These are phyloP conservation scores for Yarrowia yakushimensis DNA, from an alignment of 805 yeast species.

Conservation along the genomic window DNA sequence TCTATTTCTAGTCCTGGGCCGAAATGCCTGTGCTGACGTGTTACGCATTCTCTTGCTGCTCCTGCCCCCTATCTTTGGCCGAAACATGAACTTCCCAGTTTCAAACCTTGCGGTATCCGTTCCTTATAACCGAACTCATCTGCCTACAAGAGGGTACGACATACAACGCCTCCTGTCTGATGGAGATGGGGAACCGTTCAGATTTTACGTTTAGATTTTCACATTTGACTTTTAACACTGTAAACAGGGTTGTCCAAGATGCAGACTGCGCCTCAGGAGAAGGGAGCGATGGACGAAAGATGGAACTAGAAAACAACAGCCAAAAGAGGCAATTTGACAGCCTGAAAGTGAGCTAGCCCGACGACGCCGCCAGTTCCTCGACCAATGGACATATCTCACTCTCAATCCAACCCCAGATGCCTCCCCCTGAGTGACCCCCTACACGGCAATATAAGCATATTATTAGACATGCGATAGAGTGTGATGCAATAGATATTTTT, in stretches of 20 bases:
- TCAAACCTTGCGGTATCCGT: neutral
- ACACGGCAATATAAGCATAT: conserved; percentile 19
- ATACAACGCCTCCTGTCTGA: neutral
- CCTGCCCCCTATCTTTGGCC: neutral
- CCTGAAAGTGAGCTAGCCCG: no score
- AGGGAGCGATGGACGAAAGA: neutral
- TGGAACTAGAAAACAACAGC: neutral
- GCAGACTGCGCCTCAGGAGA: conserved; percentile 15
- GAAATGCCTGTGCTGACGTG: neutral
- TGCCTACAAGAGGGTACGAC: no score
- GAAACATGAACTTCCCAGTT: neutral
- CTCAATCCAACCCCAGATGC: neutral
- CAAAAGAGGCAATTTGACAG: neutral
- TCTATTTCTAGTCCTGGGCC: neutral
- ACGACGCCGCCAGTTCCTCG: no score
- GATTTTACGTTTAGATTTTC: neutral
- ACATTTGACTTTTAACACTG: conserved; percentile 4
- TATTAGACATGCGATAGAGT: conserved; percentile 7
- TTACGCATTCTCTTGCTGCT: neutral
- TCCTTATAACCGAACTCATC: neutral
- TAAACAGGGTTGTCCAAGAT: conserved; percentile 3
- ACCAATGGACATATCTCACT: no score
- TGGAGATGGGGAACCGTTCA: neutral
- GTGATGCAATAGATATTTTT: neutral
- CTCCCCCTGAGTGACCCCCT: neutral